These are phyloP conservation scores for Linnemannia schmuckeri DNA, from an alignment of 192 early-diverging fungal genomes.

Conservation along the genomic window DNA sequence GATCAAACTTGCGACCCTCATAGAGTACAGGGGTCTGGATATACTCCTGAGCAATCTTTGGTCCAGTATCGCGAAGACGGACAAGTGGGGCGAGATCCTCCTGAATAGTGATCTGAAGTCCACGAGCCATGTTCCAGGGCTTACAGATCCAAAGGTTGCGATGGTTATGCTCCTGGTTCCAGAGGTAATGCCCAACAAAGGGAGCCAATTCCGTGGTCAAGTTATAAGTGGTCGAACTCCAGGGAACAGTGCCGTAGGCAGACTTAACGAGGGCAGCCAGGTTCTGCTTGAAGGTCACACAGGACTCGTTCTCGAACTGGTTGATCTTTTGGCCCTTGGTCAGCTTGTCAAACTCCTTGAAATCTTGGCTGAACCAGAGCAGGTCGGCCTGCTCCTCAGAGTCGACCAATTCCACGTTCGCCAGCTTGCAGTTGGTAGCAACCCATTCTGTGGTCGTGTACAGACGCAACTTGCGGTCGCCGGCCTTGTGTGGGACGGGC, in stretches of 20 bases:
- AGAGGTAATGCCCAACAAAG: constrained; percentile 60
- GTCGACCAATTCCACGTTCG: constrained; percentile 51
- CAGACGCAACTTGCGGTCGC: constrained; percentile 30
- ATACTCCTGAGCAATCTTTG: constrained; percentile 62
- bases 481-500: background rate
- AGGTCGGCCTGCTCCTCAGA: constrained; percentile 56
- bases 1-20: constrained; percentile 64
- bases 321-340: constrained; percentile 58
- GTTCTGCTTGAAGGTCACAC: constrained; percentile 61
- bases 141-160: constrained; percentile 65
- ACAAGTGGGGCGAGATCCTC: constrained; percentile 57
- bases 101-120: constrained; percentile 56
- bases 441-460: constrained; percentile 62
- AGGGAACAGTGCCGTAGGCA: constrained; percentile 55
- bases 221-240: constrained; percentile 62
- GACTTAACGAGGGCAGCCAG: constrained; percentile 56
- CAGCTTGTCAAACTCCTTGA: constrained; percentile 57
- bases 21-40: constrained; percentile 61
- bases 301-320: constrained; percentile 60
- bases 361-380: constrained; percentile 60
- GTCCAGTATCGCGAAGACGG: constrained; percentile 57
- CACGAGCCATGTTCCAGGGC: constrained; percentile 61
- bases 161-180: constrained; percentile 47
- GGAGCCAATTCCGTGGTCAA: constrained; percentile 53
- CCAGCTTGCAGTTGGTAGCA: constrained; percentile 55